phyloP scores from a whole-genome alignment of 768 basidiomycete genomes.

The Megacollybia marginata region DNA sequence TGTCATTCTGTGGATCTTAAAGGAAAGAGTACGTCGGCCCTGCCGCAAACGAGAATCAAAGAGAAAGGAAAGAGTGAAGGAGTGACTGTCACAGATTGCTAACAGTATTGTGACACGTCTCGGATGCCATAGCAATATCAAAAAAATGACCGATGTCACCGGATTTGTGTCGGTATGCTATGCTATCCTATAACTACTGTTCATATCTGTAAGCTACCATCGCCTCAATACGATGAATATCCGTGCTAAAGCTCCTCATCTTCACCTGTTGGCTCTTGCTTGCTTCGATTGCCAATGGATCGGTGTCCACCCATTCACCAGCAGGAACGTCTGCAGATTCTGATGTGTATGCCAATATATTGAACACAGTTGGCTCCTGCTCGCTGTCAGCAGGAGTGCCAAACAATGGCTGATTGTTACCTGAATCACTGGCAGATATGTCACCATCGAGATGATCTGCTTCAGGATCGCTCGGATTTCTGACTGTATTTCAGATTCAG shows the following conservation, averaged over 20 bases:
- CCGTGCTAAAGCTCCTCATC: conserved; percentile 93
- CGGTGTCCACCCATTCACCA: conserved; percentile 94
- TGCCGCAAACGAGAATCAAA: conserved; percentile 15
- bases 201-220: conserved; percentile 98
- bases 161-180: too few relatives aligned
- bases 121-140: too few relatives aligned
- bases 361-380: conserved; percentile 87
- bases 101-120: too few relatives aligned
- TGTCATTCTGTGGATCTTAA: conserved; percentile 36
- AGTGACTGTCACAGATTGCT: too few relatives aligned
- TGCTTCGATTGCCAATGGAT: conserved; percentile 87
- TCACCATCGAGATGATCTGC: conserved; percentile 95
- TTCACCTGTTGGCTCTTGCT: conserved; percentile 92
- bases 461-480: conserved; percentile 98
- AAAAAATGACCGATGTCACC: too few relatives aligned
- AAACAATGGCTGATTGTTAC: too few relatives aligned
- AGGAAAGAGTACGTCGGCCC: conserved; percentile 37
- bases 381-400: too few relatives aligned
- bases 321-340: conserved; percentile 89
- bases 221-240: conserved; percentile 95
- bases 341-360: conserved; percentile 92
- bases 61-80: conserved; percentile 14
- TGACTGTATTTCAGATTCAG: conserved; percentile 87
- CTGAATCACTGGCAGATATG: conserved; percentile 92
- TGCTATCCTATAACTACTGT: background rate